These are phyloP conservation scores for Aaosphaeria arxii DNA, from an alignment of 2,329 filamentous ascomycete genomes.

Conservation along the genomic window DNA sequence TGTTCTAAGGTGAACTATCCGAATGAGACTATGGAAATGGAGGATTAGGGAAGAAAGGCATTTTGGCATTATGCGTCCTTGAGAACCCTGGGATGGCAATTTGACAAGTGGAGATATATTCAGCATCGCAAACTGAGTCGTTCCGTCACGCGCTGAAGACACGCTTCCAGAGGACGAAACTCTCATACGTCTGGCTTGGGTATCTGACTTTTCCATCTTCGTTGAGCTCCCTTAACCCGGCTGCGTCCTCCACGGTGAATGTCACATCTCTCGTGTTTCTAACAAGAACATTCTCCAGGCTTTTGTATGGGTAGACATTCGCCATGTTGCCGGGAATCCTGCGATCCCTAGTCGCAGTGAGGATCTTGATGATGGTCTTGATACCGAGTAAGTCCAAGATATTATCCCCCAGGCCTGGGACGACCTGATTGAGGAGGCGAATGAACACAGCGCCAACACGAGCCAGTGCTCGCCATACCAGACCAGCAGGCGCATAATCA, in stretches of 20 bases:
- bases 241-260: constrained; percentile 13
- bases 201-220: constrained; percentile 21
- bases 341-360: constrained; percentile 30
- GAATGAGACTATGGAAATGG: too few species aligned
- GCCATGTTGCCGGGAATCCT: constrained; percentile 22
- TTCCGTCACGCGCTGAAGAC: constrained; percentile 10
- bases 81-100: too few species aligned
- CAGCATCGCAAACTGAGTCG: too few species aligned
- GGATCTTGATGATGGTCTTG: constrained; percentile 22
- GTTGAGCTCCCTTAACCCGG: constrained; percentile 14
- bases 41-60: too few species aligned
- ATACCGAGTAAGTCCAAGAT: constrained; percentile 24
- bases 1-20: too few species aligned
- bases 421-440: constrained; percentile 13
- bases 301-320: constrained; percentile 22
- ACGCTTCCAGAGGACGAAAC: constrained; percentile 21
- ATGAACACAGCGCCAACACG: constrained; percentile 10
- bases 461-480: constrained; percentile 12
- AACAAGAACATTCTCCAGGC: constrained; percentile 7
- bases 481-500: constrained; percentile 26
- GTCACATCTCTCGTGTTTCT: constrained; percentile 4
- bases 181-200: constrained; percentile 28
- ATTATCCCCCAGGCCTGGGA: constrained; percentile 26
- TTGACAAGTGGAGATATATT: too few species aligned
- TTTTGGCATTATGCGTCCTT: too few species aligned